Percentiles rank a stretch among this genome's conserved stretches.
Conservation (phyloP, 179 eudicot genomes). For the Gypsophila paniculata region DNA sequence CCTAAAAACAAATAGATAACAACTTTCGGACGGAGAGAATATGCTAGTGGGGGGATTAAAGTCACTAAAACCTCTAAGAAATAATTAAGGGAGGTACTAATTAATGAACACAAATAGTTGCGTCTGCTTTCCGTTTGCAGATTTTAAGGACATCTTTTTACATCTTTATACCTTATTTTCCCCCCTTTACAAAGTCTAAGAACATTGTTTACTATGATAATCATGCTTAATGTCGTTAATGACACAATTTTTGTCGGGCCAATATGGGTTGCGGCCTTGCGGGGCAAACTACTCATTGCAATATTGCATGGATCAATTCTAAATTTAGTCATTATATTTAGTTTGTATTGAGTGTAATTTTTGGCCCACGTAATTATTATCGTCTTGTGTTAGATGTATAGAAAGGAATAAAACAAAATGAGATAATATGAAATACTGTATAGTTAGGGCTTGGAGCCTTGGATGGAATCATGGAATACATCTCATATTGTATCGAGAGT, state of each 20-base stretch:
- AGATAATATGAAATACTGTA: too few relatives aligned
- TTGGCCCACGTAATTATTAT: neutral
- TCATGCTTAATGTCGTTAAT: constrained; percentile 19
- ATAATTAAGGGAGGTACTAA: too few relatives aligned
- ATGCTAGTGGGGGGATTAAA: too few relatives aligned
- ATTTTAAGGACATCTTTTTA: constrained; percentile 26
- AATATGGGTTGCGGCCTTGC: neutral
- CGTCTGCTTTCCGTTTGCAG: constrained; percentile 27
- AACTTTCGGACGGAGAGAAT: too few relatives aligned
- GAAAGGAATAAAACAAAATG: neutral
- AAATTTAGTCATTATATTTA: neutral
- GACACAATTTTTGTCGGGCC: constrained; percentile 4
- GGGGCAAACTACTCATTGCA: neutral
- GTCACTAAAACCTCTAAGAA: too few relatives aligned
- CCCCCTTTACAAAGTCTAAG: constrained; percentile 10
- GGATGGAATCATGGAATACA: too few relatives aligned
- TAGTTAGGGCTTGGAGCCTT: too few relatives aligned
- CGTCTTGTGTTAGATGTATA: neutral
- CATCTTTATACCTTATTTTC: constrained; percentile 1
- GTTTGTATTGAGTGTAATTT: neutral
- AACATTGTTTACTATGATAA: constrained; percentile 23
- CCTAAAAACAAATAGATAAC: too few relatives aligned
- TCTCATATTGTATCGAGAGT: too few relatives aligned
- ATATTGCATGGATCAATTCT: neutral
- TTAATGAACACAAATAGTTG: constrained; percentile 21